phyloP scores from a whole-genome alignment of 1,139 yeast species.

The Debaryomyces sp. region DNA sequence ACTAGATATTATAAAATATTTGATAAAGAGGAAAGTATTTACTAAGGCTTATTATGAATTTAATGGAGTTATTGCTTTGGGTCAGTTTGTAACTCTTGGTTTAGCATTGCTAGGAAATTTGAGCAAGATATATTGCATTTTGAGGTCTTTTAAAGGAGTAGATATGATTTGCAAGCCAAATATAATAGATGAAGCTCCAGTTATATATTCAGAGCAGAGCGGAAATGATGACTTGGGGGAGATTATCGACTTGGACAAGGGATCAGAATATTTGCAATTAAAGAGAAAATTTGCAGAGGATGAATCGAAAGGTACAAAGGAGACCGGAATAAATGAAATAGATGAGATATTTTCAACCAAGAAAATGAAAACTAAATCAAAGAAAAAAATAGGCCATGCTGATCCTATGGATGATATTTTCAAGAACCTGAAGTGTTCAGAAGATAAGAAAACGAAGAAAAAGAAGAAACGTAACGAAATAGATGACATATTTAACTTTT shows the following conservation, averaged over 20 bases:
- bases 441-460: conserved; percentile 30
- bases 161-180: neutral
- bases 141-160: conserved; percentile 22
- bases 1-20: conserved; percentile 29
- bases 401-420: conserved; percentile 22
- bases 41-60: conserved; percentile 61
- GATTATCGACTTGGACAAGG: conserved; percentile 17
- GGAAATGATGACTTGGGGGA: conserved; percentile 29
- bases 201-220: neutral
- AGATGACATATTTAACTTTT: conserved; percentile 55
- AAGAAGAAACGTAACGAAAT: conserved; percentile 53
- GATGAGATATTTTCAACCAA: conserved; percentile 6
- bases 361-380: neutral
- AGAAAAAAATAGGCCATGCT: conserved; percentile 9
- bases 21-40: conserved; percentile 41
- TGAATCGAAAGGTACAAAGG: conserved; percentile 7
- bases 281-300: conserved; percentile 1
- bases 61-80: conserved; percentile 69
- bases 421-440: conserved; percentile 11
- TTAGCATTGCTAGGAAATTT: conserved; percentile 64
- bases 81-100: conserved; percentile 78
- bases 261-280: conserved; percentile 7
- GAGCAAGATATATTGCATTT: conserved; percentile 46
- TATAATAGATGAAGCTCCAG: conserved; percentile 1
- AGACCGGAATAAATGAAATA: conserved; percentile 10